phyloP scores from a whole-genome alignment of 805 yeast genomes.

The Isabelozyma rhagii region DNA sequence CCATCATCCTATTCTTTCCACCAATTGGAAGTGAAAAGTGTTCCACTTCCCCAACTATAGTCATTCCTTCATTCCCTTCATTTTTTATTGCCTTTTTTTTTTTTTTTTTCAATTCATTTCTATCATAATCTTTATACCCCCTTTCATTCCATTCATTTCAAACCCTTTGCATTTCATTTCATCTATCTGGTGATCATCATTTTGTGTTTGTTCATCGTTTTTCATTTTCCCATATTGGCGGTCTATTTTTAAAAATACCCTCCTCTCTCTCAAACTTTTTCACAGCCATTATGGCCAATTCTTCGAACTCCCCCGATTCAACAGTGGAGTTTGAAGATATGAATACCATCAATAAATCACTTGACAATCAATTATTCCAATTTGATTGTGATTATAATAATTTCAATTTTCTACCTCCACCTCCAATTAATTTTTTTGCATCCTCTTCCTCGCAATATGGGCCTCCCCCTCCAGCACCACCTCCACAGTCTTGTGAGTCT shows the following conservation, averaged over 20 bases:
- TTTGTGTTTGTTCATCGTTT: background rate
- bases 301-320: slow-evolving; percentile 12
- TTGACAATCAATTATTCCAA: slow-evolving; percentile 9
- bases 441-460: background rate
- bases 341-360: slow-evolving; percentile 13
- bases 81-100: background rate
- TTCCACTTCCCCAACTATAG: background rate
- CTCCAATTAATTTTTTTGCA: background rate
- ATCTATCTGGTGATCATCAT: background rate
- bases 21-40: background rate
- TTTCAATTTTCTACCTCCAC: background rate
- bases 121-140: background rate
- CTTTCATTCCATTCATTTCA: background rate
- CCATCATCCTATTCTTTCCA: background rate
- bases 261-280: background rate
- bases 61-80: background rate
- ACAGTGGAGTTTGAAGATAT: slow-evolving; percentile 19
- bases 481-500: background rate
- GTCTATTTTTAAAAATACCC: too few species aligned
- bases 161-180: background rate
- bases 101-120: background rate
- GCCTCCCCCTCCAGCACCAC: background rate
- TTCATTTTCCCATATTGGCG: background rate
- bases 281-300: background rate
- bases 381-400: slow-evolving; percentile 4